phyloP scores from a whole-genome alignment of 164 flowering plant genomes.

The Vitis vinifera region DNA sequence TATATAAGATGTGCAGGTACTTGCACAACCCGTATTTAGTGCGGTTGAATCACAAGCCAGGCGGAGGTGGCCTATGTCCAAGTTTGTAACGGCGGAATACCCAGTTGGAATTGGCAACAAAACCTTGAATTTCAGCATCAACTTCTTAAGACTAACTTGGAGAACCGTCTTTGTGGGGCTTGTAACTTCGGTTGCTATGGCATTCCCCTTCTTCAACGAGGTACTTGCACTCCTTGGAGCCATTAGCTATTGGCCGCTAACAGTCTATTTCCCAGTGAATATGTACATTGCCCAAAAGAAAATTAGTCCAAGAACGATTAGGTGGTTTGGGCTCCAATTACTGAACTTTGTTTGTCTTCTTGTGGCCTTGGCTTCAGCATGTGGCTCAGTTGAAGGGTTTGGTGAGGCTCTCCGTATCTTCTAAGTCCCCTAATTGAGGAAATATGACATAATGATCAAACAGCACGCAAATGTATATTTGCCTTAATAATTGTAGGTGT shows the following conservation, averaged over 20 bases:
- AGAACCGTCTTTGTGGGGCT: conserved; percentile 39
- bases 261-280: conserved; percentile 54
- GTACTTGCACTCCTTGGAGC: conserved; percentile 55
- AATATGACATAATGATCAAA: no score
- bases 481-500: no score
- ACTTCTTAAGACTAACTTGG: conserved; percentile 31
- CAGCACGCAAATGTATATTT: no score
- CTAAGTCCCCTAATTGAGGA: conserved; percentile 24
- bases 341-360: conserved; percentile 39
- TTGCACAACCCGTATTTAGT: conserved; percentile 33
- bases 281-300: conserved; percentile 49
- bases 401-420: conserved; percentile 18
- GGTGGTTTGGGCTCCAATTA: conserved; percentile 42
- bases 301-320: conserved; percentile 14
- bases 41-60: neutral
- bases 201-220: conserved; percentile 62
- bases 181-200: conserved; percentile 42
- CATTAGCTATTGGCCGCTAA: conserved; percentile 52
- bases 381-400: conserved; percentile 61
- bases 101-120: conserved; percentile 10
- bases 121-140: conserved; percentile 7
- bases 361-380: conserved; percentile 40
- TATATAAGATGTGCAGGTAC: conserved; percentile 26
- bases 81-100: conserved; percentile 20
- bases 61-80: no score